phyloP scores from a whole-genome alignment of 169 alveolate genomes.

The Cyclospora cayetanensis region DNA sequence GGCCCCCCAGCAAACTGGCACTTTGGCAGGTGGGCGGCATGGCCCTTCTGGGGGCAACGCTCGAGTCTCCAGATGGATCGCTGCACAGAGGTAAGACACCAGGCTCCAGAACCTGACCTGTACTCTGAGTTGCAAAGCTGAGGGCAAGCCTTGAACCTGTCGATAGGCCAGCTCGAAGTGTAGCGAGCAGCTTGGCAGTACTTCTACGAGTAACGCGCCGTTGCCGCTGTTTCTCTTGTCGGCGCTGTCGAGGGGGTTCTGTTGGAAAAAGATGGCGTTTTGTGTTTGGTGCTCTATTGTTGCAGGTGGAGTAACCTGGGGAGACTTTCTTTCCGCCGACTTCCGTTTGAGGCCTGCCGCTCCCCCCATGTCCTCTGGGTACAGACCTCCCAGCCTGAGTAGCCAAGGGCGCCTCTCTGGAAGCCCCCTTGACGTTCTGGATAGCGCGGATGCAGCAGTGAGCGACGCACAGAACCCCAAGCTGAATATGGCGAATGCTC shows the following conservation, averaged over 20 bases:
- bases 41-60: constrained; percentile 54
- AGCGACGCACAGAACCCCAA: neutral
- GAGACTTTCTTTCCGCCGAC: neutral
- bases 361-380: neutral
- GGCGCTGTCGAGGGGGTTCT: too few relatives aligned
- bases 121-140: too few relatives aligned
- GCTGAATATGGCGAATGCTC: neutral
- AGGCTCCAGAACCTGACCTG: too few relatives aligned
- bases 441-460: constrained; percentile 33
- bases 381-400: neutral
- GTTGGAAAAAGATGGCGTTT: too few relatives aligned
- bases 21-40: constrained; percentile 68
- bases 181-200: too few relatives aligned
- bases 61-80: constrained; percentile 13
- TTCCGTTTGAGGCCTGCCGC: constrained; percentile 12
- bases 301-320: constrained; percentile 30
- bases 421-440: neutral
- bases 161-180: too few relatives aligned
- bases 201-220: too few relatives aligned
- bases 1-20: constrained; percentile 7
- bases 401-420: neutral
- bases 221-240: too few relatives aligned
- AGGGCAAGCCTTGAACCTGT: too few relatives aligned
- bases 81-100: constrained; percentile 43
- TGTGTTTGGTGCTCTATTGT: neutral